Evolutionary conservation across 148 eudicot species (phyloP).

Genomic region (Simmondsia chinensis): DNA sequence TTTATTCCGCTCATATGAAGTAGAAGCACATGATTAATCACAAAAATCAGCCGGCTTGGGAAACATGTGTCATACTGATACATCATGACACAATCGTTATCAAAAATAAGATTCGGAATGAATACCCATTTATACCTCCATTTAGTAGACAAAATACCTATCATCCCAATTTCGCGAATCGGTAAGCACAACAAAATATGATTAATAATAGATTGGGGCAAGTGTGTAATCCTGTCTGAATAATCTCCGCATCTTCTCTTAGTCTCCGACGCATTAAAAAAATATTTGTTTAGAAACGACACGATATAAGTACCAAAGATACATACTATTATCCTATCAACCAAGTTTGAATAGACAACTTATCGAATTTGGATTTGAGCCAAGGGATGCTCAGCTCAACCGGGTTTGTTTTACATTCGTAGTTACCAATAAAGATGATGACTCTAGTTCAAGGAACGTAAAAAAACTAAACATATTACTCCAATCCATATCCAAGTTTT

Average conservation of each 20-base stretch:
- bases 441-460: too few relatives aligned
- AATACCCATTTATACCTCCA: slow-evolving; percentile 80
- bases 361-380: too few relatives aligned
- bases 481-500: too few relatives aligned
- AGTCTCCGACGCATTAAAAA: slow-evolving; percentile 28
- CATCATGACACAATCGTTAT: slow-evolving; percentile 49
- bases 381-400: too few relatives aligned
- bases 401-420: too few relatives aligned
- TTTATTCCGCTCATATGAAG: slow-evolving; percentile 59
- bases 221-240: slow-evolving; percentile 55
- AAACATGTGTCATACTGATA: slow-evolving; percentile 45
- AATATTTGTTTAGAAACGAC: too few relatives aligned
- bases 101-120: slow-evolving; percentile 63
- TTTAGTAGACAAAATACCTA: slow-evolving; percentile 52
- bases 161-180: slow-evolving; percentile 67
- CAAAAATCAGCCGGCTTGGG: slow-evolving; percentile 46
- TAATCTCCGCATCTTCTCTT: slow-evolving; percentile 48
- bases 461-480: too few relatives aligned
- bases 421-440: too few relatives aligned
- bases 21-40: slow-evolving; percentile 65
- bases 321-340: too few relatives aligned
- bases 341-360: too few relatives aligned
- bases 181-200: slow-evolving; percentile 46
- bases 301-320: too few relatives aligned
- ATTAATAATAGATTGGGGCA: slow-evolving; percentile 63